Evolutionary conservation across 2,329 filamentous ascomycete species (phyloP), one percentile per base, ranked within the genome.

Genomic region (Fusarium goolgardi): DNA sequence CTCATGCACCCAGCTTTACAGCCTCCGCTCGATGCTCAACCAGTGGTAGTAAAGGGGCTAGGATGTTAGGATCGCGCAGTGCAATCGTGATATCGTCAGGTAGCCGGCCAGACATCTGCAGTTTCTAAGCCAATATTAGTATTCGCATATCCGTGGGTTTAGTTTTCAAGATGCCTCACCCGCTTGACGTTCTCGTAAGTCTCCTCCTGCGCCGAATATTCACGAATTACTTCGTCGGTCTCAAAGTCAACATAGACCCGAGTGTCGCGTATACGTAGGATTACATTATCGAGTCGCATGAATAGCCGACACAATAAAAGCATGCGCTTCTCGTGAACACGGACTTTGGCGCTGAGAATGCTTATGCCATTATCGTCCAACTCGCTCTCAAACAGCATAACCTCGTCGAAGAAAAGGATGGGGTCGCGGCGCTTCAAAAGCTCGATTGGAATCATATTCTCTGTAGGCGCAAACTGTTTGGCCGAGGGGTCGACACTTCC

Each of bases 301-400:
- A 97, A 99, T 76, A 97, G 90, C 25, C 96, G 86, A 70, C 88
- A 89, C 5, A 99, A 86, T 63, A 99, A 83, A 56, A 99, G 85
- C 80, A 99, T 89, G 56, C 96, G 86, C 73, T 90, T 88, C 56
- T 94, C 93, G 90, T 98, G 97, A 58, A 98, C 95, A 62, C 96
- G 86, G 51, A 98, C 83, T 83, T 99, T 99, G 80, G 91, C 93
- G 65, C 90, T 96, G 60, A 96, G 84, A 76, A 97, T 86, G 31
- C 93, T 93, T 72, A 98, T 96, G 64, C 96, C 96, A 76, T 99
- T 99, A 79, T 99, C 96, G 63, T 97, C 96, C 46, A 99, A 87
- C 83, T 99, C 96, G 81, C 96, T 96, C 82, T 99, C 96, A 78
- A 97, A 99, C 47, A 99, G 85, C 73, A 97, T 89, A 39, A 99